Conservation (phyloP, 1,284 basidiomycete genomes). For the Marasmius tenuissimus region DNA sequence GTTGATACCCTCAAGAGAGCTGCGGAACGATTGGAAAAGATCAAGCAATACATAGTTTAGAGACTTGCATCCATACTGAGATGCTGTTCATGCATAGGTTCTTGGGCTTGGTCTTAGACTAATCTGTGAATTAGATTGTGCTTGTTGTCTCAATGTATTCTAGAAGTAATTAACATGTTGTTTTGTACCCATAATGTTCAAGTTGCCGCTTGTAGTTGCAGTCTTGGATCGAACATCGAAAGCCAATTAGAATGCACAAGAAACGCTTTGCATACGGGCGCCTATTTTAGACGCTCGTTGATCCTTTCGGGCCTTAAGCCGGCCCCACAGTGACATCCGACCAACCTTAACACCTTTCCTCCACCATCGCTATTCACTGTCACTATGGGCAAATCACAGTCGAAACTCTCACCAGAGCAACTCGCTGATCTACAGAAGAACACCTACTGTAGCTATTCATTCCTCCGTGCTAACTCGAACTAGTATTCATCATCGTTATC, state of each 20-base stretch:
- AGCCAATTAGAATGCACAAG: too few species aligned
- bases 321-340: background rate
- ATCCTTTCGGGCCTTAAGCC: too few species aligned
- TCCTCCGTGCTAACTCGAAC: conserved; percentile 18
- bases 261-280: too few species aligned
- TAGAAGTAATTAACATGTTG: too few species aligned
- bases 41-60: conserved; percentile 66
- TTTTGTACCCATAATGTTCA: too few species aligned
- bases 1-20: conserved; percentile 78
- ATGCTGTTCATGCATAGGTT: too few species aligned
- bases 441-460: conserved; percentile 79
- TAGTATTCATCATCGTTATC: conserved; percentile 17
- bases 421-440: conserved; percentile 96
- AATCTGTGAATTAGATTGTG: too few species aligned
- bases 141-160: too few species aligned
- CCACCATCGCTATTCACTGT: conserved; percentile 13
- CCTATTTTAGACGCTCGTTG: too few species aligned
- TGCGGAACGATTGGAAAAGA: conserved; percentile 70
- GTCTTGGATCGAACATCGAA: too few species aligned
- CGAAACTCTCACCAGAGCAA: conserved; percentile 94
- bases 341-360: conserved; percentile 4
- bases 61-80: background rate
- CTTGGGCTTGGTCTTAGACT: too few species aligned
- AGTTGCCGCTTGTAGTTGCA: too few species aligned
- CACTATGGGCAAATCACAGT: conserved; percentile 93